Percentiles rank a stretch among this genome's conserved stretches.
Conservation (phyloP, 1,284 basidiomycete genomes). For the Moesziomyces aphidis region DNA sequence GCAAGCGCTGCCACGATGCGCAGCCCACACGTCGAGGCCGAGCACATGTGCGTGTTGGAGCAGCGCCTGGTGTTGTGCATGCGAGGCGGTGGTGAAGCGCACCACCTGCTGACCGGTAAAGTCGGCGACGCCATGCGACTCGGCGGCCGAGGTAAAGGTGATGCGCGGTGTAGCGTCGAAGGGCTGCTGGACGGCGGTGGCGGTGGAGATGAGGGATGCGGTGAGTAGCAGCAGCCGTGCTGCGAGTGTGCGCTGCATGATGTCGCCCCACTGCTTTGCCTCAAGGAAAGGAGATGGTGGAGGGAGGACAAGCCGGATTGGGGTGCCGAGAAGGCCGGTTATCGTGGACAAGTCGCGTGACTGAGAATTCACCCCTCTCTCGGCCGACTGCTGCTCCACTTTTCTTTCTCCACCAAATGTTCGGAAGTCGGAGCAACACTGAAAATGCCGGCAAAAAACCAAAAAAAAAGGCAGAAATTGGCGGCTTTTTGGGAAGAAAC, state of each 20-base stretch:
- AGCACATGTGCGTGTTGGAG: conserved; percentile 13
- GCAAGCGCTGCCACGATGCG: conserved; percentile 19
- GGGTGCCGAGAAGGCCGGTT: neutral
- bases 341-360: no score
- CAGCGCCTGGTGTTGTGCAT: conserved; percentile 7
- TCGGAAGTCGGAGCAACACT: no score
- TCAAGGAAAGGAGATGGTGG: no score
- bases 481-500: neutral
- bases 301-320: no score
- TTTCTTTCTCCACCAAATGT: no score
- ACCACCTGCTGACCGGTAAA: conserved; percentile 38
- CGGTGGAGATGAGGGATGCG: neutral
- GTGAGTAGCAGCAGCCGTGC: conserved; percentile 14
- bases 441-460: no score
- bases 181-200: conserved; percentile 11
- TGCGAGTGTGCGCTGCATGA: conserved; percentile 21
- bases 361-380: no score
- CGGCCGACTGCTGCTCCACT: no score
- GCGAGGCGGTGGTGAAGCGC: conserved; percentile 20
- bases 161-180: conserved; percentile 13
- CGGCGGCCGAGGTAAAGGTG: conserved; percentile 14
- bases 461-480: neutral
- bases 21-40: conserved; percentile 35
- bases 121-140: neutral
- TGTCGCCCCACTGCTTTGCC: neutral